Percentiles rank a stretch among this genome's conserved stretches.
Evolutionary conservation across 306 rosid species (phyloP).

Genomic region (Carpinus viminea): DNA sequence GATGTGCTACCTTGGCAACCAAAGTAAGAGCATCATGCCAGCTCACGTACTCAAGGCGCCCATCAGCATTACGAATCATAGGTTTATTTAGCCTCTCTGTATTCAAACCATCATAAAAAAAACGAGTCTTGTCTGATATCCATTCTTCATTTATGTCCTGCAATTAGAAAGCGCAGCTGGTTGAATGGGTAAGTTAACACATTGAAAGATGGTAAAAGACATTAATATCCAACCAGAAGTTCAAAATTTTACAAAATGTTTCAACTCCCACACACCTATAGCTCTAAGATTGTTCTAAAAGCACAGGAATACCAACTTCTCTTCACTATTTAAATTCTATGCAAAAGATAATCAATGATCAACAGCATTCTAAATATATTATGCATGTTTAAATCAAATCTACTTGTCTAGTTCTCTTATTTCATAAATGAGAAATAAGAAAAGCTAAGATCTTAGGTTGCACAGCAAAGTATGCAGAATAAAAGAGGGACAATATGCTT

Average conservation of each 20-base stretch:
- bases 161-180: slow-evolving; percentile 5
- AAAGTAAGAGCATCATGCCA: slow-evolving; percentile 96
- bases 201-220: not conserved
- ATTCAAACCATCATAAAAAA: slow-evolving; percentile 95
- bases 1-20: slow-evolving; percentile 75
- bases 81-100: slow-evolving; percentile 98
- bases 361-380: not conserved
- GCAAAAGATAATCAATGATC: not conserved
- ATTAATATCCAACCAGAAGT: not conserved
- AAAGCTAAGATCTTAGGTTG: not conserved
- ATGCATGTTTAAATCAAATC: not conserved
- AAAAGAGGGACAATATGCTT: not conserved
- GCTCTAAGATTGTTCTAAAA: not conserved
- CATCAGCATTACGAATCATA: slow-evolving; percentile 94
- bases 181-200: not conserved
- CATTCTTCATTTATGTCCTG: slow-evolving; percentile 99
- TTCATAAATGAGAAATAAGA: not conserved
- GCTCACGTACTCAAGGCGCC: slow-evolving; percentile 81
- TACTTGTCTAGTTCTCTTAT: not conserved
- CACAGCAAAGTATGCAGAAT: not conserved
- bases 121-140: slow-evolving; percentile 99
- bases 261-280: not conserved
- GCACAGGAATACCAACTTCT: slow-evolving; percentile 13
- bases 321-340: slow-evolving; percentile 6
- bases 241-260: not conserved